Evolutionary conservation across 2,329 filamentous ascomycete genomes (phyloP).

Genomic region (Fusarium torreyae): DNA sequence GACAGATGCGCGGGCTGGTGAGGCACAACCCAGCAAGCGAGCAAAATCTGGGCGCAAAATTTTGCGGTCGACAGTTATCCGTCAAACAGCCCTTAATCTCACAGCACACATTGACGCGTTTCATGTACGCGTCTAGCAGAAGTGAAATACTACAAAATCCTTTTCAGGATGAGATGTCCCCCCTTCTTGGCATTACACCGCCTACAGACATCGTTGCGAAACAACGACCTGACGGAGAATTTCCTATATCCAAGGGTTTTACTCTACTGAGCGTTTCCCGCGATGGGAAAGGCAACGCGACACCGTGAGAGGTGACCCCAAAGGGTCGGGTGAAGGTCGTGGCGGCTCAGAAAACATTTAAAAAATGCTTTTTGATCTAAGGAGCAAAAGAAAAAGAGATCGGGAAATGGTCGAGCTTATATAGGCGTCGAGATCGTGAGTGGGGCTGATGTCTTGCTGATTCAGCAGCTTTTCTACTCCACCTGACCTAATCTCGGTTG

Average conservation of each 20-base stretch:
- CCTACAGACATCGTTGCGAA: constrained; percentile 58
- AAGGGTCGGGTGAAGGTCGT: constrained; percentile 70
- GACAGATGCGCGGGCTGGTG: too few species aligned
- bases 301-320: constrained; percentile 64
- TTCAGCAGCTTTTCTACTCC: constrained; percentile 28
- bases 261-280: constrained; percentile 71
- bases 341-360: constrained; percentile 65
- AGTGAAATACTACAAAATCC: constrained; percentile 12
- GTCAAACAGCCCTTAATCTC: background rate
- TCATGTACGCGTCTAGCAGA: background rate
- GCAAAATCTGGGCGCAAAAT: background rate
- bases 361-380: constrained; percentile 73
- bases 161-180: constrained; percentile 63
- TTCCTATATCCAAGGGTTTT: constrained; percentile 75
- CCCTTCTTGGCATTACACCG: constrained; percentile 73
- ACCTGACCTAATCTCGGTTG: background rate
- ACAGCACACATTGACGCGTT: background rate
- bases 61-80: background rate
- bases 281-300: constrained; percentile 71
- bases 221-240: constrained; percentile 65
- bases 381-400: constrained; percentile 59
- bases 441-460: constrained; percentile 44
- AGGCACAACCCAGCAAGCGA: background rate
- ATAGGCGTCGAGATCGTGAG: constrained; percentile 40
- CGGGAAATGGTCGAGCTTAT: constrained; percentile 39